Evolutionary conservation across 2,329 filamentous ascomycete genomes (phyloP).

Genomic region (Fusarium tanahbumbuense): DNA sequence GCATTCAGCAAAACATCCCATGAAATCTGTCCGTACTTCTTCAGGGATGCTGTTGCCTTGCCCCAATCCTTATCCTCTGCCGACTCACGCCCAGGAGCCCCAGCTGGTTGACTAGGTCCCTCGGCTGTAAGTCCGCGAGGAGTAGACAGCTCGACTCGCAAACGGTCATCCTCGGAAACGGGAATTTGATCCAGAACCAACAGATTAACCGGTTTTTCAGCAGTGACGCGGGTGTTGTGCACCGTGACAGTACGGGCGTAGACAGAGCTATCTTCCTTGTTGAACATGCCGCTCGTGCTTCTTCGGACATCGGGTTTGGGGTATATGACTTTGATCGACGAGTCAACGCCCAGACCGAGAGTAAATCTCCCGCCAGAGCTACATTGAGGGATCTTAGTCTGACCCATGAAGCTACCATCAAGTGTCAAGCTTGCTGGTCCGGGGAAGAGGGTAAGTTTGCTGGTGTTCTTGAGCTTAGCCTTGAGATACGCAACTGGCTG

Average conservation of each 20-base stretch:
- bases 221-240: conserved; percentile 60
- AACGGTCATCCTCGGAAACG: conserved; percentile 69
- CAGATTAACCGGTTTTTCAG: conserved; percentile 57
- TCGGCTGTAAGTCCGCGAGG: conserved; percentile 61
- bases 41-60: conserved; percentile 62
- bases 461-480: conserved; percentile 66
- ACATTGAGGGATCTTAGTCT: conserved; percentile 65
- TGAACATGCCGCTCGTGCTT: conserved; percentile 63
- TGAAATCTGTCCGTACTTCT: conserved; percentile 67
- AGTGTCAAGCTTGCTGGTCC: conserved; percentile 69
- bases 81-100: conserved; percentile 47
- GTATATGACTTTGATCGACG: conserved; percentile 66
- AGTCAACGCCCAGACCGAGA: conserved; percentile 70
- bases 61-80: conserved; percentile 61
- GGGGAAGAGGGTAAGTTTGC: conserved; percentile 65
- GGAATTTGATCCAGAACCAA: conserved; percentile 71
- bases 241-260: conserved; percentile 63
- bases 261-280: conserved; percentile 63
- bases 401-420: conserved; percentile 72
- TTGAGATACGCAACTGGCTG: conserved; percentile 70
- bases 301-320: conserved; percentile 66
- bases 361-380: conserved; percentile 65
- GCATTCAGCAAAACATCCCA: conserved; percentile 70
- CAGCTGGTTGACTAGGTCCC: conserved; percentile 53
- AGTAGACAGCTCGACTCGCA: conserved; percentile 62